These are phyloP conservation scores for Trichoderma lentiforme DNA, from an alignment of 2,329 filamentous ascomycete genomes.

Conservation along the genomic window DNA sequence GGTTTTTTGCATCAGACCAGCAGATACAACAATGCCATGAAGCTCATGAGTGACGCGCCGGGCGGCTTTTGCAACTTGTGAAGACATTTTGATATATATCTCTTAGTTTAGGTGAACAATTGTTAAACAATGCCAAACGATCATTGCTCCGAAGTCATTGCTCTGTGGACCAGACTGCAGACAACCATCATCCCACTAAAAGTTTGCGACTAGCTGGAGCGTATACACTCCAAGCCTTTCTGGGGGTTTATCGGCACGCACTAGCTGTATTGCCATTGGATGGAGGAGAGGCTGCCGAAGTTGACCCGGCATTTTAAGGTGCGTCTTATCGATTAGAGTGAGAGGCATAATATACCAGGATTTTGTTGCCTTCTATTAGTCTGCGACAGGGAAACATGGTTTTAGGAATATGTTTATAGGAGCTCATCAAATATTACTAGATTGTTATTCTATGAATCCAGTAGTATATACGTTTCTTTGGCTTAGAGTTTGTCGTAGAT, in stretches of 20 bases:
- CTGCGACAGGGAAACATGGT: background rate
- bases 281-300: background rate
- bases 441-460: background rate
- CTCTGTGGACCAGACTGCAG: background rate
- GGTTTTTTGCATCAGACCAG: conserved; percentile 73
- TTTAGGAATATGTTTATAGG: background rate
- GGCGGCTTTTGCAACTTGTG: conserved; percentile 40
- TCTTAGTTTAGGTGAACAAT: background rate
- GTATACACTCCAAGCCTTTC: background rate
- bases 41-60: conserved; percentile 49
- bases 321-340: background rate
- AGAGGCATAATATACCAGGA: background rate
- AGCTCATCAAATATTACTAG: background rate
- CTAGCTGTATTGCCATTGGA: background rate
- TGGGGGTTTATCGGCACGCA: background rate
- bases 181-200: background rate
- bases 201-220: conserved; percentile 5
- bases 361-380: background rate
- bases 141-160: background rate
- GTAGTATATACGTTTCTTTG: background rate
- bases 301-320: background rate
- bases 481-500: background rate
- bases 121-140: background rate
- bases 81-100: conserved; percentile 35
- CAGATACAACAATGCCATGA: conserved; percentile 70